Base-by-base conservation (phyloP, 371 early-diverging fungal species). In the Syncephalastrum sp. region DNA sequence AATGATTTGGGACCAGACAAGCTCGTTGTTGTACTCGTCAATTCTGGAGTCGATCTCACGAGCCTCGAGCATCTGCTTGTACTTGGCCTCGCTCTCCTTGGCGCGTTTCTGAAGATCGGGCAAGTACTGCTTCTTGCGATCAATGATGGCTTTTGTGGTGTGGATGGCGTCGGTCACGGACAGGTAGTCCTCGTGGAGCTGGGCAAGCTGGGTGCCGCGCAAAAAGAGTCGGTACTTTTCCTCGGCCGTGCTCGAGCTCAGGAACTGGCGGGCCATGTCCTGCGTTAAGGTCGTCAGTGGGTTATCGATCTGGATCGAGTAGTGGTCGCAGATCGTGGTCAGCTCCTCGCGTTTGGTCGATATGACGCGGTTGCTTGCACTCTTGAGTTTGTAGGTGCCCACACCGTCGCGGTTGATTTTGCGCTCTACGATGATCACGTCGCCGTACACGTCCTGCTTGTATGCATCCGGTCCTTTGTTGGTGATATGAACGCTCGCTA, bases 251-350 rank as follows among this genome's bases (percentile, higher is more conserved):
- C 91, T 89, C 41, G 89, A 85, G 41, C 86, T 86, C 16, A 98
- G 72, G 58, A 97, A 98, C 69, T 88, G 86, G 38, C 92, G 83
- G 4, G 99, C 96, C 10, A 89, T 85, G 50, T 98, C 99, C 61
- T 98, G 99, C 1, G 89, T 89, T 14, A 98, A 83, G 17, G 96
- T 84, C 50, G 88, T 90, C 68, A 98, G 72, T 5, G 98, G 97
- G 58, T 97, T 98, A 65, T 93, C 93, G 25, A 94, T 86, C 64
- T 92, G 86, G 44, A 98, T 92, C 8, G 82, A 83, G 84, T 95
- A 85, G 64, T 94, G 91, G 67, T 97, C 97, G 41, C 83, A 82
- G 23, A 97, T 92, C 0, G 88, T 83, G 4, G 76, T 70, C 5
- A 97, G 74, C 6, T 97, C 96, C 46, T 91, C 91, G 45, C 87